A percentile compares a stretch with the other conserved stretches of the same genome.
phyloP scores from a whole-genome alignment of 73 alveolate species.

The Uronychia binucleata region DNA sequence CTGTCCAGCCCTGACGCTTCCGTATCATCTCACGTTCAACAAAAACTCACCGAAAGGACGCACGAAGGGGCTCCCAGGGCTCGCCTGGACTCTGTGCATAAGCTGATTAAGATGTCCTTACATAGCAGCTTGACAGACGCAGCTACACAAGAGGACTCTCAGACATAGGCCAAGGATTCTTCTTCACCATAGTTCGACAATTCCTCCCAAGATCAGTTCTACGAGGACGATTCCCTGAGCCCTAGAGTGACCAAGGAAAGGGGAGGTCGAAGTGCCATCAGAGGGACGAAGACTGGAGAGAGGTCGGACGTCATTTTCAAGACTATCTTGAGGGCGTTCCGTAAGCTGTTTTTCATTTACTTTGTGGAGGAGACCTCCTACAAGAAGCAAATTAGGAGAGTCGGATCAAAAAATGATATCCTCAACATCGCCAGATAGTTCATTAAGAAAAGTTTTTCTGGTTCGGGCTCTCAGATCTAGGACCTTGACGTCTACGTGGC shows the following conservation, averaged over 20 bases:
- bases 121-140: neutral
- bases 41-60: neutral
- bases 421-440: neutral
- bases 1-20: neutral
- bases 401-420: neutral
- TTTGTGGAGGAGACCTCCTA: slow-evolving; percentile 35
- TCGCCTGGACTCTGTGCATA: neutral
- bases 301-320: slow-evolving; percentile 52
- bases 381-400: slow-evolving; percentile 16
- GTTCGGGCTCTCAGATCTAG: neutral
- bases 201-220: neutral
- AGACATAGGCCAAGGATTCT: neutral
- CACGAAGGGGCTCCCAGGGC: neutral
- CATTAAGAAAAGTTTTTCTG: neutral
- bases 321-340: slow-evolving; percentile 44
- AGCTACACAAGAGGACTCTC: neutral
- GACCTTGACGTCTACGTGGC: slow-evolving; percentile 5
- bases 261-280: neutral
- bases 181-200: neutral
- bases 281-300: slow-evolving; percentile 14
- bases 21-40: neutral
- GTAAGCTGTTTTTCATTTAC: slow-evolving; percentile 22
- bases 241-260: neutral
- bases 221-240: neutral
- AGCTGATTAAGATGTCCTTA: neutral